Conservation (phyloP, 805 yeast species). For the Starmerella bombicola region DNA sequence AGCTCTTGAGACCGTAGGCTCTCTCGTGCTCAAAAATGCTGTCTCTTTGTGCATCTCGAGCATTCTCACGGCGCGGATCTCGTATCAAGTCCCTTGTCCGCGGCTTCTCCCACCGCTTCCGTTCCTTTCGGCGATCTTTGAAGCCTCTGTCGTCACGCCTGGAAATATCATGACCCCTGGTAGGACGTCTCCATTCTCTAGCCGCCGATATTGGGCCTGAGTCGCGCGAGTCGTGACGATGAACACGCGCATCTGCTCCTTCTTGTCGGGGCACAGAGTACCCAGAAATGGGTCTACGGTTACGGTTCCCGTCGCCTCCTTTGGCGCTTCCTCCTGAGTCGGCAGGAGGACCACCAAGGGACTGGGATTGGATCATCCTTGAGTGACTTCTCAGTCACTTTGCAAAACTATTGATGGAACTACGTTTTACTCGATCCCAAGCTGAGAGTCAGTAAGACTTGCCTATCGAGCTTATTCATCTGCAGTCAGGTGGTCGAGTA, state of each 20-base stretch:
- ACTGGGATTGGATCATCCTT: constrained; percentile 11
- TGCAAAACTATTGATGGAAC: not conserved
- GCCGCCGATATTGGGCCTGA: not conserved
- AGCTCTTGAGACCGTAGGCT: not conserved
- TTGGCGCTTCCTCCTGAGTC: constrained; percentile 1
- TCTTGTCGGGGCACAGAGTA: constrained; percentile 5
- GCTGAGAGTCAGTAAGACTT: not conserved
- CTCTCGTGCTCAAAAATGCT: not conserved
- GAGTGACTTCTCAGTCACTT: not conserved
- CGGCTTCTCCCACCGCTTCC: constrained; percentile 7
- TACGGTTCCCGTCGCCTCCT: constrained; percentile 1
- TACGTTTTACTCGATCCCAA: not conserved
- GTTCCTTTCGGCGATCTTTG: constrained; percentile 9
- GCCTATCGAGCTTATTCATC: constrained; percentile 14
- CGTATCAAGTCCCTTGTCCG: not conserved
- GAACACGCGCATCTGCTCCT: not conserved
- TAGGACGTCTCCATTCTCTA: constrained; percentile 9
- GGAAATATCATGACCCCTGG: constrained; percentile 5
- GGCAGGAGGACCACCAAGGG: constrained; percentile 7
- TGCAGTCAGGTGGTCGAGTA: not conserved
- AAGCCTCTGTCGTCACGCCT: constrained; percentile 16
- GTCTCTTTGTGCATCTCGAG: not conserved
- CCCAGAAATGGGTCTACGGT: constrained; percentile 5
- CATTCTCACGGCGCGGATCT: not conserved
- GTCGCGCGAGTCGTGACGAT: constrained; percentile 3